Evolutionary conservation across 2,329 filamentous ascomycete species (phyloP), one percentile per base, ranked within the genome.

Genomic region (Epichloe festucae): DNA sequence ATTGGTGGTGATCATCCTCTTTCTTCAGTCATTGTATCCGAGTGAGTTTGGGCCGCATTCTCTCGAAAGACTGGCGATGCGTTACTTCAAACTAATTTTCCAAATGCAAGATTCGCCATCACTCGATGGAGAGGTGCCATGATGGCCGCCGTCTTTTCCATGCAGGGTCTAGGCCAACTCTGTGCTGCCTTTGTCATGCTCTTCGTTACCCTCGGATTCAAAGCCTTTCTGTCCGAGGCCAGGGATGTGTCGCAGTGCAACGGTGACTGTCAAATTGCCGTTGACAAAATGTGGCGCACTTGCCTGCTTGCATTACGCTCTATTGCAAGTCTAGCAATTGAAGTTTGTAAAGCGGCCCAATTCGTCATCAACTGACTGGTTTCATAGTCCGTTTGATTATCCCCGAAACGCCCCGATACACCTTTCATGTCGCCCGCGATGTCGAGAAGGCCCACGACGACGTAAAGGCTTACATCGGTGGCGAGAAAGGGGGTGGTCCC

Each of bases 231-330:
- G 0, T 60, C 73, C 48, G 67, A 68, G 1, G 77, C 79, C 14
- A 62, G 71, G 31, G 71, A 70, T 5, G 72, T 76, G 4, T 70
- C 70, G 31, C 65, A 73, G 46, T 93, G 88, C 65, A 57, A 53
- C 17, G 67, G 65, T 42, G 57, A 56, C 19, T 70, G 67, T 55
- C 66, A 62, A 42, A 52, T 69, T 17, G 62, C 65, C 11, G 85
- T 90, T 5, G 87, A 93, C 71, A 89, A 89, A 75, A 90, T 90
- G 84, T 93, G 87, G 87, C 79, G 87, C 58, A 75, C 82, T 14
- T 93, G 8, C 87, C 87, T 2, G 87, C 84, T 43, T 87, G 82
- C 64, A 81, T 90, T 56, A 87, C 88, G 19, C 78, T 94, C 17
- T 93, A 93, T 73, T 93, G 65, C 67, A 58, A 59, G 67, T 57